Base-by-base conservation (phyloP, 306 rosid genomes). In the Glycine latifolia region DNA sequence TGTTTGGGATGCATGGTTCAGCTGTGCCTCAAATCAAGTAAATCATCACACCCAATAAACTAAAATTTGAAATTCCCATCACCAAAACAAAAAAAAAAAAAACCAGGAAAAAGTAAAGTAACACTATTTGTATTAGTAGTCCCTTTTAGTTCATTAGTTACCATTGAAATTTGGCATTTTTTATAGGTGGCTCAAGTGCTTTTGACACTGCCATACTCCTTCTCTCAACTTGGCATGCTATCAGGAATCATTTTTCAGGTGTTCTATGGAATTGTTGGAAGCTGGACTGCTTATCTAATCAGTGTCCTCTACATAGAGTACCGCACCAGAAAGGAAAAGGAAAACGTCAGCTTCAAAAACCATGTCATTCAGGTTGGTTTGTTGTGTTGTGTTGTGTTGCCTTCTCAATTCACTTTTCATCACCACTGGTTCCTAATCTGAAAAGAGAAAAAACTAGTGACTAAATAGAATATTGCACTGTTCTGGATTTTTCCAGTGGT, bases 1-100 rank as follows among this genome's bases (percentile, higher is more conserved):
- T 71, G 96, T 79, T 10, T 95, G 99, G 99, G 99, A 95, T 83
- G 99, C 99, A 31, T 95, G 99, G 99, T 93, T 93, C 85, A 93
- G 99, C 70, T 95, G 99, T 67, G 95, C 99, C 65, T 95, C 99
- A 72, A 95, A 95, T 86, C 99, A 95, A 90, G 99, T 95, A 85
- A 73, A 20, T 17, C 49, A 52, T 17, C 11, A 26, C 35, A 26
- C 15, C 9, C 43, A 63, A 46, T 39, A 3, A 26, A 37, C 31
- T 43, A 35, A 41, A 15, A 12, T 11, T 1, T 43, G 33, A 41
- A 15, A 12, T 11, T 1, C 11, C 39, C 43, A 43, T 65, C 52
- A 15, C 41, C 11, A 10, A 65, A n/a, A n/a, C n/a, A n/a, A n/a
- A 50, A 53, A 11, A 35, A 62, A 39, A 39, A 39, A 35, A 35